Evolutionary conservation across 495 filamentous ascomycete genomes (phyloP).

Genomic region (Bombardia bombarda): DNA sequence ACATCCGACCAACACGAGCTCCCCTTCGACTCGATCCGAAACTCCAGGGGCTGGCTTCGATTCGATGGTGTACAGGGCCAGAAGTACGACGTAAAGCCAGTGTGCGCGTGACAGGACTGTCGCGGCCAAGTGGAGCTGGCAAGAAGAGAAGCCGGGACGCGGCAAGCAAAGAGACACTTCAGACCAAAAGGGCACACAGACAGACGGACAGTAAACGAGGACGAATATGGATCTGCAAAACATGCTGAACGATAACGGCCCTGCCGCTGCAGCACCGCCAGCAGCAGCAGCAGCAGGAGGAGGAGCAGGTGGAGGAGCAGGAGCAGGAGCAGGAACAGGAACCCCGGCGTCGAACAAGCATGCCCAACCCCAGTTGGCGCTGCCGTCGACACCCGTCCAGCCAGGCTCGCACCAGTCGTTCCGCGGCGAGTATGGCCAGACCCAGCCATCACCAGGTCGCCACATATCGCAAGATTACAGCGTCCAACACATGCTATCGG

Average conservation of each 20-base stretch:
- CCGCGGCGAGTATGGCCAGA: conserved; percentile 37
- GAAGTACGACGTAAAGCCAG: conserved; percentile 3
- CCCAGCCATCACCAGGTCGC: conserved; percentile 34
- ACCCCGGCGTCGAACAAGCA: too few species aligned
- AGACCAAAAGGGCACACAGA: background rate
- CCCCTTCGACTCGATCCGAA: background rate
- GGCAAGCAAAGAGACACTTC: background rate
- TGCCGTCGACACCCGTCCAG: conserved; percentile 43
- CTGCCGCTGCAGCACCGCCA: conserved; percentile 19
- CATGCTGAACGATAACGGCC: conserved; percentile 42
- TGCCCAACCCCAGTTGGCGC: conserved; percentile 21
- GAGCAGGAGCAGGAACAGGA: too few species aligned
- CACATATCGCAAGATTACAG: conserved; percentile 35
- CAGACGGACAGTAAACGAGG: background rate
- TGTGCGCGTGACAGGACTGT: background rate
- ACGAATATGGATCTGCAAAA: conserved; percentile 48
- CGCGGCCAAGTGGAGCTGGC: conserved; percentile 5
- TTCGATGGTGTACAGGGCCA: conserved; percentile 12
- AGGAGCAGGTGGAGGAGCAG: too few species aligned
- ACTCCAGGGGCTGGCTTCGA: background rate
- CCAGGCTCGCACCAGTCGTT: conserved; percentile 32
- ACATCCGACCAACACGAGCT: background rate
- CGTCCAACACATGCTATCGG: conserved; percentile 18
- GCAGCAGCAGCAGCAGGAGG: conserved; percentile 19
- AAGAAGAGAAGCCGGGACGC: too few species aligned